These are phyloP conservation scores for Cladorrhinum samala DNA, from an alignment of 495 filamentous ascomycete genomes.

Conservation along the genomic window DNA sequence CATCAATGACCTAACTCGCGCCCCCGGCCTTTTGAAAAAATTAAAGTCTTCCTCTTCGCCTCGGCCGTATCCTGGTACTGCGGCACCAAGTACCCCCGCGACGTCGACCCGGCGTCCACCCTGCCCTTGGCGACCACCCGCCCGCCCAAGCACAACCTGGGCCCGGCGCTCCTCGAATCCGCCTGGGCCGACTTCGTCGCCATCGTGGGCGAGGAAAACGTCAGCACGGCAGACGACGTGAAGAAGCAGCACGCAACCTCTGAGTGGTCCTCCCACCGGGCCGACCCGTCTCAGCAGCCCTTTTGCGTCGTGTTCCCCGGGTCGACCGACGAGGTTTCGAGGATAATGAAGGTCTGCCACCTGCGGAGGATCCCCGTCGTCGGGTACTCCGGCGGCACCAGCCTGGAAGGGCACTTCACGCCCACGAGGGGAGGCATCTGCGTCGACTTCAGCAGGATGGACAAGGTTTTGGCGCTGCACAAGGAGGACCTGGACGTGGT, in stretches of 20 bases:
- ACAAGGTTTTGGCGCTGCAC: conserved; percentile 63
- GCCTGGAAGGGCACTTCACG: conserved; percentile 73
- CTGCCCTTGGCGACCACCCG: conserved; percentile 54
- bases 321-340: conserved; percentile 62
- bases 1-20: too few relatives aligned
- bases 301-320: conserved; percentile 62
- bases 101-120: conserved; percentile 66
- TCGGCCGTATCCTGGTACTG: conserved; percentile 63
- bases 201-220: conserved; percentile 78
- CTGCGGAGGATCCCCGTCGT: conserved; percentile 64
- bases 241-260: conserved; percentile 69
- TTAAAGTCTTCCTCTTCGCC: conserved; percentile 51
- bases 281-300: conserved; percentile 38
- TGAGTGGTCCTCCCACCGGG: conserved; percentile 80
- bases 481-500: conserved; percentile 74
- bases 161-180: conserved; percentile 74
- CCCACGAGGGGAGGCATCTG: conserved; percentile 70
- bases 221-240: conserved; percentile 66
- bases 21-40: too few relatives aligned
- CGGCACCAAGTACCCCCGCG: conserved; percentile 55
- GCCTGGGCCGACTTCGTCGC: conserved; percentile 87
- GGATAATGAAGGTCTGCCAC: conserved; percentile 72
- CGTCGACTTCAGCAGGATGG: conserved; percentile 71
- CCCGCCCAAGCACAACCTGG: conserved; percentile 62
- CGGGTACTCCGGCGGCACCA: conserved; percentile 69